Percentiles rank a stretch among this genome's conserved stretches.
These are phyloP conservation scores for Aspergillus versicolor DNA, from an alignment of 2,329 filamentous ascomycete genomes.

Conservation along the genomic window DNA sequence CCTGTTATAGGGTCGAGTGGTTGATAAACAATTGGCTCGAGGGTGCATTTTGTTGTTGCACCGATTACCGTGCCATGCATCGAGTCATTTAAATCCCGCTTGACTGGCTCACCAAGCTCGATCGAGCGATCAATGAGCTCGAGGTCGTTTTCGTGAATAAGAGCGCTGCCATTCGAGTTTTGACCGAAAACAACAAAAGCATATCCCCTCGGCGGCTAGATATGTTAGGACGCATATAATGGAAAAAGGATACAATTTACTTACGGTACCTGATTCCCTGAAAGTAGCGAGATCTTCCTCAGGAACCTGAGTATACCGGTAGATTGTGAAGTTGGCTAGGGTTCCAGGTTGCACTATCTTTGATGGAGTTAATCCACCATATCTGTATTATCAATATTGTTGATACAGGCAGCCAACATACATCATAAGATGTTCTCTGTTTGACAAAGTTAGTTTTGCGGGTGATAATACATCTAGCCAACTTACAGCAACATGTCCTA, in stretches of 20 bases:
- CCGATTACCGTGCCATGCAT: constrained; percentile 57
- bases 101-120: constrained; percentile 57
- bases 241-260: background rate
- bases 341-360: constrained; percentile 23
- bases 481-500: constrained; percentile 22
- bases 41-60: constrained; percentile 46
- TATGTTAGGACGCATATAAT: constrained; percentile 1
- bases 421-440: constrained; percentile 19
- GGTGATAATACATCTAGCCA: background rate
- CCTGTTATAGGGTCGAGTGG: constrained; percentile 21
- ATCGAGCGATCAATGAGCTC: constrained; percentile 55
- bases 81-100: constrained; percentile 46
- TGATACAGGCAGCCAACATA: constrained; percentile 1
- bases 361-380: background rate
- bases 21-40: constrained; percentile 33
- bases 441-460: background rate
- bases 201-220: constrained; percentile 51
- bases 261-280: constrained; percentile 21
- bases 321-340: constrained; percentile 34
- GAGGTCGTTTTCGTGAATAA: constrained; percentile 46
- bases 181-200: constrained; percentile 48
- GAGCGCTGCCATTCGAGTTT: constrained; percentile 41
- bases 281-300: constrained; percentile 28
- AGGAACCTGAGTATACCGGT: constrained; percentile 29
- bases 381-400: background rate